Conservation (phyloP, 2,329 filamentous ascomycete genomes). For the Rhynchosporium secalis region DNA sequence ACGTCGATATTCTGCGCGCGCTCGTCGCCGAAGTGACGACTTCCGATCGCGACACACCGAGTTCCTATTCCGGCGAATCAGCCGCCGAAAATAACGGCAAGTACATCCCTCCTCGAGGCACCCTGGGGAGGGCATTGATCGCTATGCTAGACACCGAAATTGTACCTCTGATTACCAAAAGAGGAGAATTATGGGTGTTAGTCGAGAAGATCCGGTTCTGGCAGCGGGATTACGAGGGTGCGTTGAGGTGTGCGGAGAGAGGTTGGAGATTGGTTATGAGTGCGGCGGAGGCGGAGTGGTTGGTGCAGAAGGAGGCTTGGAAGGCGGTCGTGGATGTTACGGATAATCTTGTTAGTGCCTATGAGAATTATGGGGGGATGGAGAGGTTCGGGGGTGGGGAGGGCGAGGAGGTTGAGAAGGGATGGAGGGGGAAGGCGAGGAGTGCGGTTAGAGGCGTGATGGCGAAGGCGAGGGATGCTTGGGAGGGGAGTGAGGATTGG, state of each 20-base stretch:
- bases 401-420: conserved; percentile 64
- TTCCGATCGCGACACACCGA: conserved; percentile 41
- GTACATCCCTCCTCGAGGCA: conserved; percentile 55
- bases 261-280: conserved; percentile 72
- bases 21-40: conserved; percentile 71
- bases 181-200: conserved; percentile 74
- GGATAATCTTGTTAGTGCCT: conserved; percentile 75
- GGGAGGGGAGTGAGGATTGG: conserved; percentile 78
- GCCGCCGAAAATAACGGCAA: conserved; percentile 29
- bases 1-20: conserved; percentile 68
- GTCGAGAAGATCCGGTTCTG: conserved; percentile 73
- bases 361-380: conserved; percentile 74
- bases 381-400: conserved; percentile 54
- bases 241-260: conserved; percentile 83
- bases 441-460: conserved; percentile 82
- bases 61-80: conserved; percentile 36
- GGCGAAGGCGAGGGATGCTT: conserved; percentile 76
- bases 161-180: conserved; percentile 79
- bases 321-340: conserved; percentile 65
- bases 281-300: conserved; percentile 45
- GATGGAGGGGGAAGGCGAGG: conserved; percentile 87
- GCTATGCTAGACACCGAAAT: conserved; percentile 73
- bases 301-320: conserved; percentile 51
- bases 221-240: conserved; percentile 66
- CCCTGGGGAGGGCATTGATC: conserved; percentile 62